Evolutionary conservation across 495 filamentous ascomycete genomes (phyloP), one percentile per base, ranked within the genome.

Genomic region (Penicillium roqueforti): DNA sequence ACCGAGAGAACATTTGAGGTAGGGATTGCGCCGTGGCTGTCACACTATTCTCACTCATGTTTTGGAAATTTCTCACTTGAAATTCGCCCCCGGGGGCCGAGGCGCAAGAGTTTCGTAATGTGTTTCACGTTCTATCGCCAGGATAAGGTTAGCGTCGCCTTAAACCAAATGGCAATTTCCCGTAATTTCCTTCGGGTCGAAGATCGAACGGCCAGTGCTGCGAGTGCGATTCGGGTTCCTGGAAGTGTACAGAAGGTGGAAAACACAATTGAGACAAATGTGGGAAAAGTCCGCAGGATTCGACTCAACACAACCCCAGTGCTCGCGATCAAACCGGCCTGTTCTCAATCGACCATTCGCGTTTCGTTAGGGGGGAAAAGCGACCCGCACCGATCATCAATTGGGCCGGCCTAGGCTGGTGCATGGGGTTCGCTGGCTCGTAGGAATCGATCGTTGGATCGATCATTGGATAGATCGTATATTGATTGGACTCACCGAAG

Each of bases 1-100:
- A 73, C 31, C 68, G 67, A 4, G 71, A 73, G 52, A 73, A 70
- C 51, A 70, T 74, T 23, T 55, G 52, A 32, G 62, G 56, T 19
- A 57, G 40, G 6, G 56, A 48, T 28, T 63, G 59, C 37, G 48
- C 52, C 32, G 39, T 57, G 31, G 23, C 19, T 20, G 19, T 20
- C 23, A 36, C 50, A 38, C 49, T 31, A 10, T 29, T 28, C 8
- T 32, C 31, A 16, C n/a, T 32, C 43, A 46, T 46, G 42, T 13
- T 47, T 13, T 47, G 31, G 22, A 48, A 7, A 16, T 16, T 49
- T 39, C 37, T 20, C 32, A 9, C 18, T 18, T 37, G 10, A 22
- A 18, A 20, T 9, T 23, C 9, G n/a, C 37, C 38, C 46, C 46
- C 32, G 4, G 8, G 49, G 19, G 28, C 16, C 47, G 25, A 29